These are phyloP conservation scores for Trichoderma arundinaceum DNA, from an alignment of 2,329 filamentous ascomycete genomes.

Conservation along the genomic window DNA sequence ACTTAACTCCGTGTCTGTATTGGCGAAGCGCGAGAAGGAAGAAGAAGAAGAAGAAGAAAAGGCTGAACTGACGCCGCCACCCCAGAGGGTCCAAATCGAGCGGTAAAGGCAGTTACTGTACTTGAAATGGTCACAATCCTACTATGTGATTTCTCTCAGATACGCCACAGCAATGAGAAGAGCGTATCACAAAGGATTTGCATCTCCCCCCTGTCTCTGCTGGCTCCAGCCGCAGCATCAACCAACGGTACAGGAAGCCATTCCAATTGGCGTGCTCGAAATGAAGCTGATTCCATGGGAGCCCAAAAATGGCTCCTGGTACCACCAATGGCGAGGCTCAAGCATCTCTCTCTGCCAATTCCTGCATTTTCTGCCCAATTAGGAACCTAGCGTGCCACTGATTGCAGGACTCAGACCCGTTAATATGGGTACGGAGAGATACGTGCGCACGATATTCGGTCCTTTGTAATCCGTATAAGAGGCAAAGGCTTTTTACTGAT, in stretches of 20 bases:
- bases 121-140: no score
- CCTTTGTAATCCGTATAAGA: conserved; percentile 19
- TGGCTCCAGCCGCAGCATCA: not conserved
- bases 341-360: not conserved
- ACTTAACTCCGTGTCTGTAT: no score
- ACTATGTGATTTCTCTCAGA: no score
- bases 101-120: no score
- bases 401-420: conserved; percentile 18
- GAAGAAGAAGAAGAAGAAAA: no score
- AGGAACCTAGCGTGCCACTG: conserved; percentile 2
- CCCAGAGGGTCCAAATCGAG: no score
- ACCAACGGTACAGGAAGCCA: conserved; percentile 10
- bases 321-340: conserved; percentile 15
- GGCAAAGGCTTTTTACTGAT: not conserved
- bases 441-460: conserved; percentile 24
- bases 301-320: not conserved
- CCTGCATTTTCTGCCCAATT: conserved; percentile 17
- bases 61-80: no score
- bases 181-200: not conserved
- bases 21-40: no score
- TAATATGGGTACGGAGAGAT: conserved; percentile 24
- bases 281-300: conserved; percentile 4
- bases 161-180: no score
- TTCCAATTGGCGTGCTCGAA: conserved; percentile 15
- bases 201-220: not conserved